Evolutionary conservation across 768 basidiomycete species (phyloP), one percentile per base, ranked within the genome.

Genomic region (Hortiboletus campestris): DNA sequence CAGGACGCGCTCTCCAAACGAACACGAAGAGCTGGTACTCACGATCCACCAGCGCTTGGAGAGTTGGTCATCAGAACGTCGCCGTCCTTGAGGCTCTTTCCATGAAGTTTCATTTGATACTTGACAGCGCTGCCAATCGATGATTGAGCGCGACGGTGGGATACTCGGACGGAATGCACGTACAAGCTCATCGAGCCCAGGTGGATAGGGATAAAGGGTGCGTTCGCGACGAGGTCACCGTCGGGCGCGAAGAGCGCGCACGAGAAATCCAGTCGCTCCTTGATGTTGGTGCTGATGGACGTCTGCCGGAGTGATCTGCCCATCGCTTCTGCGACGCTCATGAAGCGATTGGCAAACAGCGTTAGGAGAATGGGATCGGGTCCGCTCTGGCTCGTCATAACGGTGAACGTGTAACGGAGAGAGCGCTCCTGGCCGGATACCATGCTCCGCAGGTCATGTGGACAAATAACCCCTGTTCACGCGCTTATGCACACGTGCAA

Each of bases 301-400:
- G 94, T 95, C 70, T 95, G 90, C 70, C 89, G 91, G 22, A 95
- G 76, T 0, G 90, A 90, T 46, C 90, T 79, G 11, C 94, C 94
- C 94, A 96, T 97, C 11, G 94, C 94, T 68, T 96, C 94, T 10
- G 94, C 94, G 19, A 98, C 91, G 63, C 91, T 91, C 95, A 98
- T 98, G 75, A 98, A 95, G 42, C 95, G 89, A 66, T 97, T 95
- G 12, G 93, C 91, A 64, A 97, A 98, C 49, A 98, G 83, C 2
- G 93, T 92, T 44, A 97, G 78, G 31, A 94, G 76, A 60, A 95
- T 91, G 0, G 92, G 90, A 68, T 96, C 94, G 12, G 91, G 86
- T 17, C 79, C 80, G 39, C 51, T 50, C 44, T 62, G 60, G 44
- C 6, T 60, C 32, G 46, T 44, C 67, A 68, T 68, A 3, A 6